These are phyloP conservation scores for Verticillium longisporum DNA, from an alignment of 2,329 filamentous ascomycete genomes.

Conservation along the genomic window DNA sequence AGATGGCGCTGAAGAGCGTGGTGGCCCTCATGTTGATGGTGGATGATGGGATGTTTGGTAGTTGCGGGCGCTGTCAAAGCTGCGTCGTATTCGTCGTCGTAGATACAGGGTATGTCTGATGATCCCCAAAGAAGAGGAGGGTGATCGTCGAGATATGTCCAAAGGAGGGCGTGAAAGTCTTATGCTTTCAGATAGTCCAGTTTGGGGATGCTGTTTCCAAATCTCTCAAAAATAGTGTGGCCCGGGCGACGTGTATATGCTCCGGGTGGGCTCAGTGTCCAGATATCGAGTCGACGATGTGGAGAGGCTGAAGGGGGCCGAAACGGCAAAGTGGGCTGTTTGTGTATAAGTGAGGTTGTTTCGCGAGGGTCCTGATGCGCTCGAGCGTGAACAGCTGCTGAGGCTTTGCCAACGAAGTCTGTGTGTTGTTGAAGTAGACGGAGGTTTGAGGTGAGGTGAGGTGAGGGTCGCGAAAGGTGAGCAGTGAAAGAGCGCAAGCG, in stretches of 20 bases:
- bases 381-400: background rate
- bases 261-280: background rate
- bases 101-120: background rate
- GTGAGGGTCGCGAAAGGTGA: background rate
- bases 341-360: background rate
- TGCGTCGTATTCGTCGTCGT: constrained; percentile 6
- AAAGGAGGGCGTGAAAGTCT: background rate
- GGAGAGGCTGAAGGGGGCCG: background rate
- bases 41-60: constrained; percentile 7
- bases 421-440: background rate
- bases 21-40: constrained; percentile 28
- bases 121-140: background rate
- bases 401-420: constrained; percentile 1
- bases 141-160: background rate
- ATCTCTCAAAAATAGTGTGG: background rate
- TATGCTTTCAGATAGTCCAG: background rate
- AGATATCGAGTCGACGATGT: background rate
- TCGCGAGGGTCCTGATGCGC: background rate
- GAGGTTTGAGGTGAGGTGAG: background rate
- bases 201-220: background rate
- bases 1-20: constrained; percentile 36
- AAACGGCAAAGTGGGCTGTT: background rate
- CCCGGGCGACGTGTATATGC: background rate
- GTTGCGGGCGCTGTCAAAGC: constrained; percentile 14
- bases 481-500: background rate